Evolutionary conservation across 108 stramenopile species (phyloP).

Genomic region (Nitzschia sp.): DNA sequence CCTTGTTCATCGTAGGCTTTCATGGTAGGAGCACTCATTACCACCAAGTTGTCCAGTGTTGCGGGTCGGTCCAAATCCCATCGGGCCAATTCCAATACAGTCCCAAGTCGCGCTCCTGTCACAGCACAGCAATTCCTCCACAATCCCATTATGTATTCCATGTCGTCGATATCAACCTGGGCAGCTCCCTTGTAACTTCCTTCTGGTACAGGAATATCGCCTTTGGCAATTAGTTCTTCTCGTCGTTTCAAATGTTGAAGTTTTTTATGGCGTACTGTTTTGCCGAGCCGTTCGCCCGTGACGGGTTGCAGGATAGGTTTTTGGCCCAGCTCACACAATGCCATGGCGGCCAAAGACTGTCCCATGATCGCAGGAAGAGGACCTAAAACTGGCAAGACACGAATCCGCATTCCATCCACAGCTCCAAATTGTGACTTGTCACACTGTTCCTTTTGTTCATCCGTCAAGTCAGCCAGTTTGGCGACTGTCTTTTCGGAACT

Average conservation of each 20-base stretch:
- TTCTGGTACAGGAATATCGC: background rate
- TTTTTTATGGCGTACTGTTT: constrained; percentile 66
- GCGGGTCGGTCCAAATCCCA: constrained; percentile 75
- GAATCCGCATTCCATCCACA: constrained; percentile 93
- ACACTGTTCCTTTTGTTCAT: constrained; percentile 84
- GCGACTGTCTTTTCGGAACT: constrained; percentile 92
- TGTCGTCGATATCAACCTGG: constrained; percentile 83
- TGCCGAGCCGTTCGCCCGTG: constrained; percentile 74
- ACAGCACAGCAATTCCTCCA: constrained; percentile 86
- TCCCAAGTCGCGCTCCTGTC: constrained; percentile 76
- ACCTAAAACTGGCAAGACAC: constrained; percentile 96
- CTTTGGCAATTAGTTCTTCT: constrained; percentile 59
- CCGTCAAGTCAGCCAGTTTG: constrained; percentile 87
- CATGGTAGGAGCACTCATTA: constrained; percentile 66
- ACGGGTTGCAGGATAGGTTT: constrained; percentile 86
- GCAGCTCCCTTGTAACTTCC: constrained; percentile 45
- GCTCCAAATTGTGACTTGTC: constrained; percentile 87
- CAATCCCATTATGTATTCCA: constrained; percentile 85
- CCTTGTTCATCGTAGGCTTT: constrained; percentile 57
- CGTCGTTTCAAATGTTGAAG: constrained; percentile 73
- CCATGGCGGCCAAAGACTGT: constrained; percentile 85
- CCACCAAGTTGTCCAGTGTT: constrained; percentile 71
- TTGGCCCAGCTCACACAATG: constrained; percentile 89
- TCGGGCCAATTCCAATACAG: constrained; percentile 67
- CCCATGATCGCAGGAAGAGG: constrained; percentile 98